Percentiles rank a stretch among this genome's conserved stretches.
phyloP scores from a whole-genome alignment of 2,329 filamentous ascomycete genomes.

The Alternaria angustiovoidea region DNA sequence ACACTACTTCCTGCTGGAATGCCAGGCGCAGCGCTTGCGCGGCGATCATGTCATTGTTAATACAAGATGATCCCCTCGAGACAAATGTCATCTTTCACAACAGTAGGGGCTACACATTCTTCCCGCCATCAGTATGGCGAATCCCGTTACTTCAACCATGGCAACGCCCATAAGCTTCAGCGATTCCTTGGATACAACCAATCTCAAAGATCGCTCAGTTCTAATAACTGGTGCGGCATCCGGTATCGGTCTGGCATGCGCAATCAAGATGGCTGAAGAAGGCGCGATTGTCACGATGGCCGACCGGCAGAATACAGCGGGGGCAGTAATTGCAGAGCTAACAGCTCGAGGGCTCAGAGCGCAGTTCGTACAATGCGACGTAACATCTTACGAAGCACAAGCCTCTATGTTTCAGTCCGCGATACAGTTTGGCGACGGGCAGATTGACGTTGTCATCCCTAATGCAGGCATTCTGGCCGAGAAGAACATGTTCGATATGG shows the following conservation, averaged over 20 bases:
- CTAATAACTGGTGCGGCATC: conserved; percentile 39
- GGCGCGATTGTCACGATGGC: conserved; percentile 38
- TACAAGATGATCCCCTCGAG: neutral
- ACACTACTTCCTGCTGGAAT: neutral
- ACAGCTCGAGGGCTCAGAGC: conserved; percentile 27
- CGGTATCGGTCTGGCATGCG: conserved; percentile 39
- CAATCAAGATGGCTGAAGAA: conserved; percentile 24
- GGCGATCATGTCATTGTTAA: neutral
- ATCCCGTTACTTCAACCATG: neutral
- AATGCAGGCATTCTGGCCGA: conserved; percentile 41
- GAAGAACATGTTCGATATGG: conserved; percentile 34
- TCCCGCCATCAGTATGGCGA: conserved; percentile 2
- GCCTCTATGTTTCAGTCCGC: conserved; percentile 42
- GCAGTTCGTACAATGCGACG: conserved; percentile 43
- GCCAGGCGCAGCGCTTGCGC: neutral
- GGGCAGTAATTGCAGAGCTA: conserved; percentile 18
- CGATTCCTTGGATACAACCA: conserved; percentile 10
- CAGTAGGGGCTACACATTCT: neutral
- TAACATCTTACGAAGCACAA: conserved; percentile 40
- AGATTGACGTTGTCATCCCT: conserved; percentile 43
- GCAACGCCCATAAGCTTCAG: conserved; percentile 9
- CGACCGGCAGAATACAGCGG: conserved; percentile 29
- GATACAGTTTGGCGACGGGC: conserved; percentile 31
- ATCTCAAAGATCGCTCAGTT: conserved; percentile 27
- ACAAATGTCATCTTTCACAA: neutral